A percentile compares a stretch with the other conserved stretches of the same genome.
Evolutionary conservation across 345 rosid species (phyloP).

Genomic region (Pugionium cornutum): DNA sequence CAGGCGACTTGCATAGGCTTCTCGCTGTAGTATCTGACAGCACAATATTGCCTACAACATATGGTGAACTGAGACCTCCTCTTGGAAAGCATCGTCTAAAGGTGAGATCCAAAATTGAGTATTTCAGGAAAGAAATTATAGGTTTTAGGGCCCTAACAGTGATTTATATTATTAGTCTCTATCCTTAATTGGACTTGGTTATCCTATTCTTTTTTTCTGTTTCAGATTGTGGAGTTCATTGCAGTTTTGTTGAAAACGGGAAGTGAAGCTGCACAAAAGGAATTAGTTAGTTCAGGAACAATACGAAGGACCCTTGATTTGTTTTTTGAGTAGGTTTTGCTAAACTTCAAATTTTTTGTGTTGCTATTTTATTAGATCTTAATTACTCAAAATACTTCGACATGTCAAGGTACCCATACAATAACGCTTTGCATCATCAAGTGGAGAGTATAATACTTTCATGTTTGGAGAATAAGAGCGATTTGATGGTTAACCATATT

Average conservation of each 20-base stretch:
- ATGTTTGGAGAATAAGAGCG: slow-evolving; percentile 80
- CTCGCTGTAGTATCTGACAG: slow-evolving; percentile 77
- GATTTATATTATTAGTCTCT: slow-evolving; percentile 16
- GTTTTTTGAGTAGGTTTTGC: slow-evolving; percentile 78
- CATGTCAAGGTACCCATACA: slow-evolving; percentile 83
- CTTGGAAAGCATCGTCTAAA: slow-evolving; percentile 95
- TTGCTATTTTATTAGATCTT: slow-evolving; percentile 13
- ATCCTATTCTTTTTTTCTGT: slow-evolving; percentile 9
- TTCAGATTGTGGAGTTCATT: slow-evolving; percentile 95
- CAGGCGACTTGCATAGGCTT: slow-evolving; percentile 77
- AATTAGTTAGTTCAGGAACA: slow-evolving; percentile 81
- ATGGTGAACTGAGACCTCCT: slow-evolving; percentile 95
- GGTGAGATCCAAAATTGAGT: slow-evolving; percentile 48
- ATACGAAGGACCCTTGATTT: slow-evolving; percentile 67
- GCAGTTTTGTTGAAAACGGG: slow-evolving; percentile 78
- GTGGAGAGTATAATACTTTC: slow-evolving; percentile 84
- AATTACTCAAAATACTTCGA: slow-evolving; percentile 22
- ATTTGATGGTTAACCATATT: slow-evolving; percentile 65
- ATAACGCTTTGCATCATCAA: slow-evolving; percentile 94
- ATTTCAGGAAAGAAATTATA: slow-evolving; percentile 4
- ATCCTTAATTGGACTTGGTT: slow-evolving; percentile 3
- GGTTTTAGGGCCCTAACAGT: background rate
- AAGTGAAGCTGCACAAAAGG: slow-evolving; percentile 80
- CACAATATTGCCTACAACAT: slow-evolving; percentile 82
- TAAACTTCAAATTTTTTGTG: slow-evolving; percentile 9